These are phyloP conservation scores for Torulaspora indica DNA, from an alignment of 805 yeast genomes.

Conservation along the genomic window DNA sequence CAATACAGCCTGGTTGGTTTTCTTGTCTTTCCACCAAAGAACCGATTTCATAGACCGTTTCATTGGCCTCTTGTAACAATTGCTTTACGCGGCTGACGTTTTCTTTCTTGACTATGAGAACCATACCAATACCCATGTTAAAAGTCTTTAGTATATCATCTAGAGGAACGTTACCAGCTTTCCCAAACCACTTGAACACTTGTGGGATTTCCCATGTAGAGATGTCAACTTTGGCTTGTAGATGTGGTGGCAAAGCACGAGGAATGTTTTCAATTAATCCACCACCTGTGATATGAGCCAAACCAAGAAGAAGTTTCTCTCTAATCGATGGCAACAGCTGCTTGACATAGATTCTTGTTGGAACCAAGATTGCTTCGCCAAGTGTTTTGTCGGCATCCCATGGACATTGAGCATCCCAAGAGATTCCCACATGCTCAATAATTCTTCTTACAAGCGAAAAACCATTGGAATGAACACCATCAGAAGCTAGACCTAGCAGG, in stretches of 20 bases:
- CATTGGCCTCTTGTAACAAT: conserved; percentile 60
- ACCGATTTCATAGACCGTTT: conserved; percentile 70
- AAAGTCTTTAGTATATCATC: conserved; percentile 83
- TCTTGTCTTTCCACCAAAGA: conserved; percentile 45
- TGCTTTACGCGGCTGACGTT: conserved; percentile 55
- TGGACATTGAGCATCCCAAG: conserved; percentile 75
- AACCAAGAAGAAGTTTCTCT: conserved; percentile 67
- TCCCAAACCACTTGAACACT: conserved; percentile 91
- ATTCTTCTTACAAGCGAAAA: conserved; percentile 91
- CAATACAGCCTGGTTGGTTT: conserved; percentile 58
- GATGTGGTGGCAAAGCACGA: conserved; percentile 76
- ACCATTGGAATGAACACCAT: conserved; percentile 96
- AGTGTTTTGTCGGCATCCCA: conserved; percentile 69
- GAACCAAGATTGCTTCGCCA: conserved; percentile 81
- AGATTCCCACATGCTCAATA: conserved; percentile 67
- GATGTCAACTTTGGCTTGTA: conserved; percentile 79
- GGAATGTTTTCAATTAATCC: conserved; percentile 96
- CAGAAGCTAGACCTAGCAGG: conserved; percentile 79
- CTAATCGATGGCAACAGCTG: conserved; percentile 73
- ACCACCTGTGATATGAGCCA: conserved; percentile 98
- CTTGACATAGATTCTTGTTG: conserved; percentile 92
- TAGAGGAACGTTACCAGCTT: conserved; percentile 83
- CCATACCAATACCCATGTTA: conserved; percentile 97
- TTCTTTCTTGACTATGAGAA: conserved; percentile 67
- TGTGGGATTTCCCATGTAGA: conserved; percentile 77